Conservation (phyloP, 257 asterid species). For the Gentiana macrophylla region DNA sequence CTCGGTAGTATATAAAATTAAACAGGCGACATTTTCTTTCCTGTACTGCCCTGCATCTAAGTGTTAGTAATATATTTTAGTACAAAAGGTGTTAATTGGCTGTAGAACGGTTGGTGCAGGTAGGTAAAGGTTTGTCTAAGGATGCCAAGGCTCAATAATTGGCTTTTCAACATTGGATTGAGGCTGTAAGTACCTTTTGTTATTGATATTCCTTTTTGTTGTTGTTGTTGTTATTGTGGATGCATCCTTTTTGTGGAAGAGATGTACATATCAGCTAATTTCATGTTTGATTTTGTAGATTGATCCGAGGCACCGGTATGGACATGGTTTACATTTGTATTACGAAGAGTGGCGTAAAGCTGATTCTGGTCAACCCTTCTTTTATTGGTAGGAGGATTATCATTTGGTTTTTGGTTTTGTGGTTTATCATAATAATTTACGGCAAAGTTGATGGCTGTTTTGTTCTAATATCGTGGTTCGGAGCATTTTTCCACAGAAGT, state of each 20-base stretch:
- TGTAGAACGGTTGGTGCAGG: constrained; percentile 34
- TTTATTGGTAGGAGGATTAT: constrained; percentile 63
- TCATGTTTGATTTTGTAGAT: constrained; percentile 26
- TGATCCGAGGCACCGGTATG: constrained; percentile 96
- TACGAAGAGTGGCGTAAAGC: constrained; percentile 76
- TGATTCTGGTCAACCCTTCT: constrained; percentile 84
- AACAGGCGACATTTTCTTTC: not conserved
- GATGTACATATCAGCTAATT: not conserved
- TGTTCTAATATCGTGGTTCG: not conserved
- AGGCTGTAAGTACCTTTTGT: constrained; percentile 53
- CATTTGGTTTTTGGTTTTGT: constrained; percentile 5
- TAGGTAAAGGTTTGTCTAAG: constrained; percentile 78
- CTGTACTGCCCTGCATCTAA: not conserved
- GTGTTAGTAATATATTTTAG: not conserved
- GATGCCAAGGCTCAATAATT: constrained; percentile 74
- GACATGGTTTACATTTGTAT: constrained; percentile 71
- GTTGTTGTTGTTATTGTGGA: not conserved
- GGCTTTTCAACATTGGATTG: constrained; percentile 98
- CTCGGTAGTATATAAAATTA: not conserved
- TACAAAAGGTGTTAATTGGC: not conserved
- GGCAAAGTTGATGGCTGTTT: no score
- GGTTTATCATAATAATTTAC: no score
- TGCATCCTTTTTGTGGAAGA: not conserved
- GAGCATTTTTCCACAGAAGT: not conserved
- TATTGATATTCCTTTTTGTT: not conserved